Base-by-base conservation (phyloP, 306 rosid genomes). In the Cucurbita pepo region DNA sequence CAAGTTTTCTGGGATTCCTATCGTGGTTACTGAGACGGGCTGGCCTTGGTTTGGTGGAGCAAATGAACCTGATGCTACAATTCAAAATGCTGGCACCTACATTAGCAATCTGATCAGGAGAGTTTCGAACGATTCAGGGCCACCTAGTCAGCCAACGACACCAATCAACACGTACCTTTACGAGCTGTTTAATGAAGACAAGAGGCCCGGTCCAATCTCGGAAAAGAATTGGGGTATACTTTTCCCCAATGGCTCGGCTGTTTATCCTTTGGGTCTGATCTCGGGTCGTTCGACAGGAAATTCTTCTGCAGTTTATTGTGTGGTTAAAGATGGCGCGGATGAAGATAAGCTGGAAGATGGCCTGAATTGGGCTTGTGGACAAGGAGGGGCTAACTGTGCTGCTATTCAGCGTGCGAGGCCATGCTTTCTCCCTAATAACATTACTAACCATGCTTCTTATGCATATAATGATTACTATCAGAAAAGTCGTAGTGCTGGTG, bases 141-240 rank as follows among this genome's bases (percentile, higher is more conserved):
- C 97, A 0, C 96, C 98, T 12, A 89, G 97, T 80, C 92, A 85
- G 80, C 90, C 89, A 74, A 64, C 75, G 25, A 78, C 86, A 52
- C 84, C 97, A 12, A 84, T 91, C 56, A 95, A 88, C 81, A 80
- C 96, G 0, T 95, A 89, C 74, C 82, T 95, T 75, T 91, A 91
- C 41, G 99, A 95, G 79, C 69, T 95, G 70, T 95, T 95, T 78
- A 91, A 95, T 65, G 99, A 95, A 85, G 99, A 91, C 81, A 88
- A 84, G 83, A 85, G 91, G 81, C 84, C 91, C 52, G 97, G 99
- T 21, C 95, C 96, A 6, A 63, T 72, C 65, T 87, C 89, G 47
- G 96, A 86, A 69, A 88, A 72, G 66, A 85, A 78, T 67, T 90
- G 90, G 90, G 98, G 97, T 18, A 77, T 90, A 58, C 80, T 93